Conservation (phyloP, 768 basidiomycete species). For the Tephrocybe sp. region DNA sequence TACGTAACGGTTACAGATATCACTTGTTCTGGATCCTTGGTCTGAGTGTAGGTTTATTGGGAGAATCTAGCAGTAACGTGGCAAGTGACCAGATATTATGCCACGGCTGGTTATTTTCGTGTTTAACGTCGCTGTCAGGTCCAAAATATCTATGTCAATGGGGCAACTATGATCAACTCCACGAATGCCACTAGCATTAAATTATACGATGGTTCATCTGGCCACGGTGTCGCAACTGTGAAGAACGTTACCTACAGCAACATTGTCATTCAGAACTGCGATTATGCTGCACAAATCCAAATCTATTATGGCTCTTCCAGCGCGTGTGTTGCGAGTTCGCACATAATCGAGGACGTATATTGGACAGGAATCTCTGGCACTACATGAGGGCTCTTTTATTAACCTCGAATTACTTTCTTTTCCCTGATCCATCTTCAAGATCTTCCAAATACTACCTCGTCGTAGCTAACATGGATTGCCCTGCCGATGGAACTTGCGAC, state of each 20-base stretch:
- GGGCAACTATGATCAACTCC: slow-evolving; percentile 28
- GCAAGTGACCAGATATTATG: slow-evolving; percentile 8
- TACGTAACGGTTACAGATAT: slow-evolving; percentile 25
- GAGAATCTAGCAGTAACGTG: slow-evolving; percentile 14
- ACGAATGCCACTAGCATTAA: slow-evolving; percentile 31
- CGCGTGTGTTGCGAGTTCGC: slow-evolving; percentile 23
- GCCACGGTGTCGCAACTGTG: slow-evolving; percentile 28
- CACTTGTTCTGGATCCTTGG: slow-evolving; percentile 30
- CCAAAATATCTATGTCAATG: slow-evolving; percentile 23
- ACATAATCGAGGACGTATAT: slow-evolving; percentile 22
- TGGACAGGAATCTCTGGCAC: slow-evolving; percentile 25
- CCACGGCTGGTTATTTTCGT: not conserved
- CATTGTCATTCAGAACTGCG: slow-evolving; percentile 27
- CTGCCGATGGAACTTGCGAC: slow-evolving; percentile 22
- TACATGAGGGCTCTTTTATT: slow-evolving; percentile 19
- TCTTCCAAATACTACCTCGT: slow-evolving; percentile 23
- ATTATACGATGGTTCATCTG: slow-evolving; percentile 25
- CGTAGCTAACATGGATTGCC: slow-evolving; percentile 27
- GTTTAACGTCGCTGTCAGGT: slow-evolving; percentile 13
- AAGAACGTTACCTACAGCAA: slow-evolving; percentile 27
- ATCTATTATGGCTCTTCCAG: slow-evolving; percentile 24
- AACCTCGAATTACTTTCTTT: too few species aligned
- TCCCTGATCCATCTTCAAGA: slow-evolving; percentile 6
- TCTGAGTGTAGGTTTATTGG: slow-evolving; percentile 27
- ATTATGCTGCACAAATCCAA: slow-evolving; percentile 31